Percentiles rank a stretch among this genome's conserved stretches.
Evolutionary conservation across 2,329 filamentous ascomycete genomes (phyloP).

Genomic region (Penicillium sp.): DNA sequence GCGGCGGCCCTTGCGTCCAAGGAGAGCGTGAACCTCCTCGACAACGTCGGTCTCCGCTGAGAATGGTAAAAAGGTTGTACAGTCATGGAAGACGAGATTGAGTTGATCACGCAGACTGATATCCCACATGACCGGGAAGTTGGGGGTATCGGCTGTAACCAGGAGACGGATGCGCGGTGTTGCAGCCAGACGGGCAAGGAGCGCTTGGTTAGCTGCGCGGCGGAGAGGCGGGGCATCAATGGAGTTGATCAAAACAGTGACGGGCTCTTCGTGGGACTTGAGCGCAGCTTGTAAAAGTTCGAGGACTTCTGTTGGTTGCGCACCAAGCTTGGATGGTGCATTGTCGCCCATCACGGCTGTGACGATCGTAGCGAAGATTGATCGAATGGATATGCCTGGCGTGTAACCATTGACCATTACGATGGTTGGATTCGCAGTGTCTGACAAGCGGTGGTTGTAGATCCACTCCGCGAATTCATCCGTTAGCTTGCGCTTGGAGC

Average conservation of each 20-base stretch:
- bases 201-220: slow-evolving; percentile 63
- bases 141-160: slow-evolving; percentile 82
- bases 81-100: slow-evolving; percentile 88
- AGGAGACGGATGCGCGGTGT: slow-evolving; percentile 70
- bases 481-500: slow-evolving; percentile 76
- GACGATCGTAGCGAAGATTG: slow-evolving; percentile 59
- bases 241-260: slow-evolving; percentile 78
- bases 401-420: slow-evolving; percentile 84
- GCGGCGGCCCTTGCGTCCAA: slow-evolving; percentile 75
- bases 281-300: slow-evolving; percentile 64
- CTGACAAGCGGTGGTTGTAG: slow-evolving; percentile 45
- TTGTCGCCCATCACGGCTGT: slow-evolving; percentile 53
- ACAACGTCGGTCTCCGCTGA: slow-evolving; percentile 75
- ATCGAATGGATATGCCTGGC: slow-evolving; percentile 44
- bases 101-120: slow-evolving; percentile 76
- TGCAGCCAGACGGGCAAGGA: slow-evolving; percentile 72
- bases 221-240: slow-evolving; percentile 78
- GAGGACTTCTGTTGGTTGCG: slow-evolving; percentile 67
- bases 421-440: slow-evolving; percentile 54
- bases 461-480: slow-evolving; percentile 71
- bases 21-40: slow-evolving; percentile 82
- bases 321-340: slow-evolving; percentile 52
- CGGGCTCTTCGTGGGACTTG: slow-evolving; percentile 42
- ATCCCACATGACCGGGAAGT: slow-evolving; percentile 87
- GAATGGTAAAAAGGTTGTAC: slow-evolving; percentile 80